Conservation (phyloP, 2,329 filamentous ascomycete species). For the Pyrenophora graminea region DNA sequence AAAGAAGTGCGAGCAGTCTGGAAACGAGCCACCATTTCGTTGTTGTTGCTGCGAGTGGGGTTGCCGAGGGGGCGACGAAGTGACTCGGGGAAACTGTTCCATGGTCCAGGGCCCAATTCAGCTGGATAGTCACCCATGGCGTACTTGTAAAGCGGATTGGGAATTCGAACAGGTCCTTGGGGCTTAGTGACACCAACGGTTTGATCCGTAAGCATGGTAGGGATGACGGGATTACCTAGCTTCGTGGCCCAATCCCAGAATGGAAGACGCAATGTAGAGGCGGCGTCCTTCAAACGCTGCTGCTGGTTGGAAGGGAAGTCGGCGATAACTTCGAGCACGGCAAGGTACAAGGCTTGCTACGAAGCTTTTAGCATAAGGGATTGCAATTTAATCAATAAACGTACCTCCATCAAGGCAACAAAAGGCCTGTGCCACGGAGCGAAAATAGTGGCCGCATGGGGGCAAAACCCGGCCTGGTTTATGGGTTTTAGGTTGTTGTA, state of each 20-base stretch:
- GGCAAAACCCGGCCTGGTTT: slow-evolving; percentile 71
- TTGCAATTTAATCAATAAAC: slow-evolving; percentile 1
- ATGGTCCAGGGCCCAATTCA: slow-evolving; percentile 50
- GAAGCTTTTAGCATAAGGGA: background rate
- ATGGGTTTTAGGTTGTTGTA: slow-evolving; percentile 58
- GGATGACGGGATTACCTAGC: slow-evolving; percentile 21
- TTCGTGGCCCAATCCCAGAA: slow-evolving; percentile 56
- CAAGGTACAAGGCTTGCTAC: slow-evolving; percentile 50
- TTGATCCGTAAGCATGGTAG: slow-evolving; percentile 46
- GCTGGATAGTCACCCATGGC: slow-evolving; percentile 55
- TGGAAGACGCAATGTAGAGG: slow-evolving; percentile 49
- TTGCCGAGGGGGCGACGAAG: slow-evolving; percentile 41
- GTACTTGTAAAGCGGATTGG: slow-evolving; percentile 55
- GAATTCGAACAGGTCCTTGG: slow-evolving; percentile 43
- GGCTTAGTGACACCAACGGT: slow-evolving; percentile 52
- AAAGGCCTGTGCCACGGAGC: slow-evolving; percentile 85
- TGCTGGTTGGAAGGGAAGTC: slow-evolving; percentile 48
- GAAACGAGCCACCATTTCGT: slow-evolving; percentile 40
- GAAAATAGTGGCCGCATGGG: slow-evolving; percentile 75
- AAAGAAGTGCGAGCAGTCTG: slow-evolving; percentile 35
- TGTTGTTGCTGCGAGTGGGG: slow-evolving; percentile 45
- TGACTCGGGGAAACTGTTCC: slow-evolving; percentile 37
- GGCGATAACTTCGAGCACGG: slow-evolving; percentile 48
- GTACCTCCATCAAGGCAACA: slow-evolving; percentile 64
- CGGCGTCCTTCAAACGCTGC: slow-evolving; percentile 48